phyloP scores from a whole-genome alignment of 2,329 filamentous ascomycete species.

The Botrytis fabae region DNA sequence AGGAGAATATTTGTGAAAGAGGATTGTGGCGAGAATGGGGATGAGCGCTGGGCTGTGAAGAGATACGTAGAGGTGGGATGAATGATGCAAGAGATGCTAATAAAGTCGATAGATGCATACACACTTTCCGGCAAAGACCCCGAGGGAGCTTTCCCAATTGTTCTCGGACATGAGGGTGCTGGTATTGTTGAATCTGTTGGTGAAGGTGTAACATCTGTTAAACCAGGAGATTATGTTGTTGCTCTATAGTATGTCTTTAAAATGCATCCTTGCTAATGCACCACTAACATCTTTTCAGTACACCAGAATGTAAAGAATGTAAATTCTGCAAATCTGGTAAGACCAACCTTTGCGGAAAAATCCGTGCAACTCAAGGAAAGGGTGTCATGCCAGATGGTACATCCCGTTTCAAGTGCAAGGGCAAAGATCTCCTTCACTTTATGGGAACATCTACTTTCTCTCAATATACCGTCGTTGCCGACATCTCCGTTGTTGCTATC shows the following conservation, averaged over 20 bases:
- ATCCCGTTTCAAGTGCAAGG: constrained; percentile 89
- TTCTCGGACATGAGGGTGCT: constrained; percentile 88
- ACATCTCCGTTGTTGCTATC: constrained; percentile 96
- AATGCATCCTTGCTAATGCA: background rate
- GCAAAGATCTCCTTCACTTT: constrained; percentile 94
- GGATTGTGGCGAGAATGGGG: background rate
- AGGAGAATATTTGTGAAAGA: background rate
- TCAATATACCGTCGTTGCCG: constrained; percentile 97
- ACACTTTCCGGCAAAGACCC: constrained; percentile 95
- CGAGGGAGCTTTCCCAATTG: constrained; percentile 87
- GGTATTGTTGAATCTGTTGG: constrained; percentile 92
- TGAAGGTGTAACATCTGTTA: constrained; percentile 92
- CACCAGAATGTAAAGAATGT: constrained; percentile 94
- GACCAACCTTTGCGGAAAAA: constrained; percentile 99
- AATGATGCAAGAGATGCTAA: background rate
- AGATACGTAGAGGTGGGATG: background rate
- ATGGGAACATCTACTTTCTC: constrained; percentile 99
- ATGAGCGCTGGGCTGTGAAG: background rate
- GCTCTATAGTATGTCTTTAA: constrained; percentile 70
- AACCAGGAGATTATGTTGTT: constrained; percentile 88
- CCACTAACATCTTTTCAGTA: constrained; percentile 54
- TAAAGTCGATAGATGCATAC: constrained; percentile 70
- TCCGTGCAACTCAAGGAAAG: constrained; percentile 91
- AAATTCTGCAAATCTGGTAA: constrained; percentile 99
- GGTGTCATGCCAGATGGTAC: constrained; percentile 98